Evolutionary conservation across 2,329 filamentous ascomycete species (phyloP).

Genomic region (Aspergillus caelatus): DNA sequence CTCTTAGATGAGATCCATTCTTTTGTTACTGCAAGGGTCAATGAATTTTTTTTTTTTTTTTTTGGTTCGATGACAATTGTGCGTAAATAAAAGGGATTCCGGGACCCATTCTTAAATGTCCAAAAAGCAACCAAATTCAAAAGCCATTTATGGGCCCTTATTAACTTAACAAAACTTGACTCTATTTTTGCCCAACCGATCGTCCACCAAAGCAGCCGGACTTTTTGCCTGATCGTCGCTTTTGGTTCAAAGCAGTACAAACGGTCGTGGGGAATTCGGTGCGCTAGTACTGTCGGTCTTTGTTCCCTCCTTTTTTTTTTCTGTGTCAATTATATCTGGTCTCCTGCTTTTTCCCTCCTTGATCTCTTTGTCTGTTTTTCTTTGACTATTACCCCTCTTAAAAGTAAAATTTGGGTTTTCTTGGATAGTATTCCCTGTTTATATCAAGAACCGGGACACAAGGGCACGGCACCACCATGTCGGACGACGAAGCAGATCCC

Average conservation of each 20-base stretch:
- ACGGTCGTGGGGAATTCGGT: not conserved
- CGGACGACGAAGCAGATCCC: constrained; percentile 86
- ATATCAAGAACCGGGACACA: not conserved
- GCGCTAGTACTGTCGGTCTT: not conserved
- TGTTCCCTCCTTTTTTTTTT: not conserved
- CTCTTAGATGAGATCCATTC: not conserved
- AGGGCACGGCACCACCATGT: constrained; percentile 59
- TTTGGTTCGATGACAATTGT: not conserved
- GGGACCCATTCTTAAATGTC: not conserved
- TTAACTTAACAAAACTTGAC: not conserved
- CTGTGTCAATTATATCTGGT: not conserved
- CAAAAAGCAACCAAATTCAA: not conserved
- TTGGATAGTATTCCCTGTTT: not conserved
- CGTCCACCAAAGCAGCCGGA: not conserved
- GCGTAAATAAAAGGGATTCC: not conserved
- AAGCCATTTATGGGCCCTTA: not conserved
- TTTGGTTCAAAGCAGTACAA: constrained; percentile 2
- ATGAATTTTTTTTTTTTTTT: not conserved
- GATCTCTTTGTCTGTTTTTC: not conserved
- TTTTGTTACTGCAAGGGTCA: not conserved
- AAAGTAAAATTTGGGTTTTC: not conserved
- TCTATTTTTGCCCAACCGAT: not conserved
- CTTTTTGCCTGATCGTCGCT: constrained; percentile 9
- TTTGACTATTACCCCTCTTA: not conserved
- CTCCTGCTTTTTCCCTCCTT: not conserved